A percentile compares a stretch with the other conserved stretches of the same genome.
phyloP scores from a whole-genome alignment of 257 asterid species.

The Linderniella brevidens region DNA sequence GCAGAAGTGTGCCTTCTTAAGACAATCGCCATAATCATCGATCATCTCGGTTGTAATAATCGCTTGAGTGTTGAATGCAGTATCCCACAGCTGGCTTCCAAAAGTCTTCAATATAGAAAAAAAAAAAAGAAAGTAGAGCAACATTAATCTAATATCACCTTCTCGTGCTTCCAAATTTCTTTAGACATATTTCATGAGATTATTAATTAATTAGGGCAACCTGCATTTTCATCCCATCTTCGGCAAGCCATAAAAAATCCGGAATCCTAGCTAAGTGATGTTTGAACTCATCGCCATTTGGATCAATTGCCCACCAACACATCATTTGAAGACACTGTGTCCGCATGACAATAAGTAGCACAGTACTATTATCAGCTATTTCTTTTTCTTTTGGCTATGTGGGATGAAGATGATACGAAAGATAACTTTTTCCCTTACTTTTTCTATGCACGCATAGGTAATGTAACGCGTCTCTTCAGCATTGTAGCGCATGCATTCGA shows the following conservation, averaged over 20 bases:
- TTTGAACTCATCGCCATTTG: slow-evolving; percentile 48
- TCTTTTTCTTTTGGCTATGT: not conserved
- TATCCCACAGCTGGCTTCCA: slow-evolving; percentile 74
- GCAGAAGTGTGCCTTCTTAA: slow-evolving; percentile 51
- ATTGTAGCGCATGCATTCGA: slow-evolving; percentile 43
- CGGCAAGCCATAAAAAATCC: slow-evolving; percentile 74
- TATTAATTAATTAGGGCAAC: too few species aligned
- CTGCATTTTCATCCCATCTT: slow-evolving; percentile 91
- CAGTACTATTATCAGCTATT: too few species aligned
- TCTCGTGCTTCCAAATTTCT: too few species aligned
- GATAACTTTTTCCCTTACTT: slow-evolving; percentile 18
- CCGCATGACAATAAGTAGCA: slow-evolving; percentile 13
- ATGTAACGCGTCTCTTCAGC: slow-evolving; percentile 50
- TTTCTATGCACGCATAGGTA: slow-evolving; percentile 45
- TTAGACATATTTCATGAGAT: too few species aligned
- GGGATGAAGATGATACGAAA: not conserved
- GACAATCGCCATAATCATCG: slow-evolving; percentile 57
- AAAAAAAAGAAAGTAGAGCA: too few species aligned
- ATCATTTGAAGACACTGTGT: slow-evolving; percentile 49
- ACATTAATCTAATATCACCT: too few species aligned
- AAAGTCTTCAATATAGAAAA: slow-evolving; percentile 48
- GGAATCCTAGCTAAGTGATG: slow-evolving; percentile 65
- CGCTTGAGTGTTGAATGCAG: slow-evolving; percentile 48
- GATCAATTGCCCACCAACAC: slow-evolving; percentile 78
- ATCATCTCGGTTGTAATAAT: slow-evolving; percentile 52